Base-by-base conservation (phyloP, 768 basidiomycete genomes). In the Tulasnella sp. region DNA sequence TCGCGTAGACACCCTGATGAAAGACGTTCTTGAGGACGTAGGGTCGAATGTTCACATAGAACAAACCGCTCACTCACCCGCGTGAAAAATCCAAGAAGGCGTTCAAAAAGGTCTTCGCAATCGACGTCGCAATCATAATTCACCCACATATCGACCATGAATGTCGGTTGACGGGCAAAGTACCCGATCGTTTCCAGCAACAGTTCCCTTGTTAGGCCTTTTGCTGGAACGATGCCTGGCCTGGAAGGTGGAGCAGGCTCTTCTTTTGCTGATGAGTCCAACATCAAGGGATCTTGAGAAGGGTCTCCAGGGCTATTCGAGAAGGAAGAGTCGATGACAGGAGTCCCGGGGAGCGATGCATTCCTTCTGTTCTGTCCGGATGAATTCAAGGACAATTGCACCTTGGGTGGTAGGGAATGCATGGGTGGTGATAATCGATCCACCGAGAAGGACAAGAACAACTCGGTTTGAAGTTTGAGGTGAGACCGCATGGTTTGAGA, bases 121-220 rank as follows among this genome's bases (percentile, higher is more conserved):
- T 97, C 94, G 63, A 87, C 82, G 66, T 96, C 92, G 67, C 92
- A 97, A 68, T 99, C 96, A 70, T 97, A 99, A 70, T 98, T 99
- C 56, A 83, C 78, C 73, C 91, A 99, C 12, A 96, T 74, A 66
- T 98, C 92, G 48, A 94, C 89, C 87, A 96, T 91, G 73, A 94
- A 93, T 67, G 84, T 88, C 1, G 88, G 81, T 65, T 87, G 82
- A 2, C 85, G 77, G 15, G 88, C 84, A 45, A 93, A 80, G 55
- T 88, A 85, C 55, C 79, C 79, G 24, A 98, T 73, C 3, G 87
- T 87, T 70, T 97, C 94, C 60, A 99, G 73, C 66, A 98, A 83
- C 58, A 98, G 73, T 66, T 94, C 89, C 22, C 92, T 80, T 8
- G 85, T 89, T 71, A 92, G 90, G 29, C 85, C 88, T 11, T 84